phyloP scores from a whole-genome alignment of 139 green algal genomes.

The Picochlorum sp. region DNA sequence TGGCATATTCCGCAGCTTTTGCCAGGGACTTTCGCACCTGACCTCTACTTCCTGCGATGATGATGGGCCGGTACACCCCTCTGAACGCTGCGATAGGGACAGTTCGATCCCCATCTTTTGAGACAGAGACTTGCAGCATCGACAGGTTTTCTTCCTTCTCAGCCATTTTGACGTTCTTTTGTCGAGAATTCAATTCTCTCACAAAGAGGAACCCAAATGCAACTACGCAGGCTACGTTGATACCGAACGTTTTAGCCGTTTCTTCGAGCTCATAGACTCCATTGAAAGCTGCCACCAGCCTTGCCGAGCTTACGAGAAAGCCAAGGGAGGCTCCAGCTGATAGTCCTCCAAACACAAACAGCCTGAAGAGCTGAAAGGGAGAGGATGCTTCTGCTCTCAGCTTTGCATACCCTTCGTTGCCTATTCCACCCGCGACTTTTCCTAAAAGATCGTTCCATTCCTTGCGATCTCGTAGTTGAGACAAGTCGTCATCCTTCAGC shows the following conservation, averaged over 20 bases:
- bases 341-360: conserved; percentile 69
- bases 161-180: conserved; percentile 41
- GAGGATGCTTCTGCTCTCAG: conserved; percentile 50
- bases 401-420: conserved; percentile 38
- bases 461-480: conserved; percentile 59
- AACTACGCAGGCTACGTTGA: conserved; percentile 60
- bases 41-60: conserved; percentile 56
- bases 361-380: conserved; percentile 75
- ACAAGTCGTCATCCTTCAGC: conserved; percentile 70
- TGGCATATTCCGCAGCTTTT: conserved; percentile 37
- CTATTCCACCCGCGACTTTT: conserved; percentile 41
- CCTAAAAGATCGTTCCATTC: conserved; percentile 75
- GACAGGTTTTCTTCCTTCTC: conserved; percentile 72
- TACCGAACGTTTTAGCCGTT: conserved; percentile 68
- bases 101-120: conserved; percentile 19
- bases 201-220: conserved; percentile 62
- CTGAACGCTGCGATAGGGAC: conserved; percentile 71
- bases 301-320: conserved; percentile 63
- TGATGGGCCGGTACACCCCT: conserved; percentile 60
- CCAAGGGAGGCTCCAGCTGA: conserved; percentile 56
- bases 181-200: conserved; percentile 47
- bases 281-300: conserved; percentile 46
- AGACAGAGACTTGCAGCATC: conserved; percentile 64
- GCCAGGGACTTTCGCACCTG: conserved; percentile 49
- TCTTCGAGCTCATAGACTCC: conserved; percentile 58